These are phyloP conservation scores for Miscanthus sacchariflorus DNA, from an alignment of 202 grass and related monocot genomes.

Conservation along the genomic window DNA sequence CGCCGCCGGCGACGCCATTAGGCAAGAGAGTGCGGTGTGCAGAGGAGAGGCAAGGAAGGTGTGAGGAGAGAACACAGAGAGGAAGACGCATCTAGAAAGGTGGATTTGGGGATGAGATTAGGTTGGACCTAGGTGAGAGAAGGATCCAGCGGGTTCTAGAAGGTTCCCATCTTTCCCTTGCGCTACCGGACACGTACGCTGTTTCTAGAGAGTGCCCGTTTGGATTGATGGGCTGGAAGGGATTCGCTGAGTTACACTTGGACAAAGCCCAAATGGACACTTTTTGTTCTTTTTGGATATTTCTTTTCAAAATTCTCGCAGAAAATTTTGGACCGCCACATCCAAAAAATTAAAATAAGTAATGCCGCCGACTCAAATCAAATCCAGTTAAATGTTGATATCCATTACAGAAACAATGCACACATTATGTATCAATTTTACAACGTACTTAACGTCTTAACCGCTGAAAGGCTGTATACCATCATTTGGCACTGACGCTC, in stretches of 20 bases:
- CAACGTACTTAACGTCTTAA: neutral
- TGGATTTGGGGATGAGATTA: constrained; percentile 20
- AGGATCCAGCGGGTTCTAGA: constrained; percentile 72
- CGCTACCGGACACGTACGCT: constrained; percentile 31
- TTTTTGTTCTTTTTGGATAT: neutral
- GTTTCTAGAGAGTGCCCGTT: constrained; percentile 45
- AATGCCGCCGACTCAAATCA: too few relatives aligned
- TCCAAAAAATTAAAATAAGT: neutral
- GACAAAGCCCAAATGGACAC: constrained; percentile 8
- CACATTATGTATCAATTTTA: neutral
- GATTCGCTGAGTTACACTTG: neutral
- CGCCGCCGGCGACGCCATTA: constrained; percentile 42
- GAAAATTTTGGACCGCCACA: neutral
- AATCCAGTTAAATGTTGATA: too few relatives aligned
- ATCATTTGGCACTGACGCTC: neutral
- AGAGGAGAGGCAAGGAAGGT: neutral
- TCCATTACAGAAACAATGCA: neutral
- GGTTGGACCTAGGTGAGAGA: constrained; percentile 36
- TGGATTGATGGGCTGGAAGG: constrained; percentile 19
- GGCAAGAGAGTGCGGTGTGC: neutral
- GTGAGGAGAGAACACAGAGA: constrained; percentile 5
- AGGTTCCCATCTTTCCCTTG: constrained; percentile 41
- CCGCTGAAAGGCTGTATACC: neutral
- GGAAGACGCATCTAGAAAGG: constrained; percentile 44
- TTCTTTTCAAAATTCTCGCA: neutral